These are phyloP conservation scores for Aegilops speltoides DNA, from an alignment of 176 grass and related monocot genomes.

Conservation along the genomic window DNA sequence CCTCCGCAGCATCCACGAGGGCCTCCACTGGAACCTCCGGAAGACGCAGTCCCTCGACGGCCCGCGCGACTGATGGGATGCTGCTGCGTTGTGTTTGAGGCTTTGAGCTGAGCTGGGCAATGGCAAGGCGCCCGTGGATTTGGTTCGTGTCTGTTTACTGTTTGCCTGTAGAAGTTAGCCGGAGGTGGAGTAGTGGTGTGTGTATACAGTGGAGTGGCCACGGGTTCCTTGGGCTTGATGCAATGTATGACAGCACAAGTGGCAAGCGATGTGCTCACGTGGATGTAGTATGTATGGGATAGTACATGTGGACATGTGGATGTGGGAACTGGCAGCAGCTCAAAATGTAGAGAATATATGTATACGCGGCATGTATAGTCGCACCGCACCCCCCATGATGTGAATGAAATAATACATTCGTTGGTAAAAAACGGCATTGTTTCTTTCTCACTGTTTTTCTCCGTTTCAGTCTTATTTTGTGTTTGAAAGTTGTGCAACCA, in stretches of 20 bases:
- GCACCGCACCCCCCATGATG: not conserved
- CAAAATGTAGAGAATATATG: conserved; percentile 5
- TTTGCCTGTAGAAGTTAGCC: conserved; percentile 16
- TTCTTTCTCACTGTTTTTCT: not conserved
- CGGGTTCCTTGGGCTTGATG: conserved; percentile 19
- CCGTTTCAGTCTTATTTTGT: too few species aligned
- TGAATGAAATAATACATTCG: conserved; percentile 30
- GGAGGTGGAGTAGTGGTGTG: not conserved
- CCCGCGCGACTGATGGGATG: conserved; percentile 24
- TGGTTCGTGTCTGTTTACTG: not conserved
- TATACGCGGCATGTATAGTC: not conserved
- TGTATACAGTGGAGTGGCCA: not conserved
- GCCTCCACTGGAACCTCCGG: conserved; percentile 95
- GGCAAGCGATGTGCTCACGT: not conserved
- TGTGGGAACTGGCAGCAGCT: not conserved
- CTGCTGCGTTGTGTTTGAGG: too few species aligned
- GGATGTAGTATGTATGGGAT: not conserved
- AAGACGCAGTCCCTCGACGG: conserved; percentile 82
- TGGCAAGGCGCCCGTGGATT: not conserved
- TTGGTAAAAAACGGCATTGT: not conserved
- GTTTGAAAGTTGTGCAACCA: not conserved
- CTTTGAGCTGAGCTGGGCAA: not conserved
- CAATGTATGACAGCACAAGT: conserved; percentile 8
- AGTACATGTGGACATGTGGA: not conserved
- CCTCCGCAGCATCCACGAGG: conserved; percentile 89